Evolutionary conservation across 495 filamentous ascomycete genomes (phyloP), one percentile per base, ranked within the genome.

Genomic region (Podospora fimiseda): DNA sequence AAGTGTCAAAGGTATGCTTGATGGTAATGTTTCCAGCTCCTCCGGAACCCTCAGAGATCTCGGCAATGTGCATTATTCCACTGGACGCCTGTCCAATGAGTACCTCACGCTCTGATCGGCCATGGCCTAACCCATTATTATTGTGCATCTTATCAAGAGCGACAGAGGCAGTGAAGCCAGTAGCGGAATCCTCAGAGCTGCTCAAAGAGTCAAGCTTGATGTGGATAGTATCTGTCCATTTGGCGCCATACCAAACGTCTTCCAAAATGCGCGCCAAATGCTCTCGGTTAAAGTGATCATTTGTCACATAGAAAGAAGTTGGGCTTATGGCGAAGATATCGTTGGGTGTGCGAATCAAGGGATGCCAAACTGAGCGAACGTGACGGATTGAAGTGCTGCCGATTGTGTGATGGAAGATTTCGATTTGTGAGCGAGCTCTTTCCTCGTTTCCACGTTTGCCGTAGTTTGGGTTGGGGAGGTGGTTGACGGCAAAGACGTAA

Each of bases 401-500:
- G 20, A 74, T 51, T 0, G 58, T 59, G 53, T 85, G 79, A 46
- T 77, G 74, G 59, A 85, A 84, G 16, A 84, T 50, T 55, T 85
- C 81, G 37, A 85, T 62, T 20, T 79, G 78, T 0, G 82, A 67
- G 9, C 58, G 56, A 9, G 64, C 62, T 2, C 48, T 37, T n/a
- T 60, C 56, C 0, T 27, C 23, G 9, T 47, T 11, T 20, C 61
- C 0, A 19, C 61, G 66, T 6, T 51, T 48, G n/a, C 18, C 23
- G 16, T 52, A 44, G 1, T 40, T 0, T 62, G 61, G 58, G 9
- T 76, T 56, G 20, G 75, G 62, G 3, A 62, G 48, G 42, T 86
- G 81, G 52, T 86, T 86, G 42, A 84, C 61, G 7, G 75, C 81
- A 50, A 77, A 80, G 55, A 85, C 79, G 61, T 82, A 85, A 8